Evolutionary conservation across 2,329 filamentous ascomycete genomes (phyloP).

Genomic region (Hymenoscyphus fraxineus): DNA sequence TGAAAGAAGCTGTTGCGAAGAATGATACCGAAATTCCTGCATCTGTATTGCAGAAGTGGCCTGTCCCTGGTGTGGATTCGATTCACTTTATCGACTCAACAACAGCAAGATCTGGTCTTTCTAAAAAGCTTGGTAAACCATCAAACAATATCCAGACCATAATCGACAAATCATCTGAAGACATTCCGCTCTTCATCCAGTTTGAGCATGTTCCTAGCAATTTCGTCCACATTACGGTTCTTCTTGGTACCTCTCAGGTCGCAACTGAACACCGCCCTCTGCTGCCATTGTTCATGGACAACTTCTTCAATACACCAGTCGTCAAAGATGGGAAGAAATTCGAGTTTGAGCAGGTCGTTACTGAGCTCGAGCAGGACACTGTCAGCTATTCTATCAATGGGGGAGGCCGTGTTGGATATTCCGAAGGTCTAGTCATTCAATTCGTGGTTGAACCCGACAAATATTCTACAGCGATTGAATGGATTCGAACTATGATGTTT

Average conservation of each 20-base stretch:
- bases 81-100: slow-evolving; percentile 92
- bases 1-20: slow-evolving; percentile 79
- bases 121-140: slow-evolving; percentile 63
- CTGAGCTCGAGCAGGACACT: slow-evolving; percentile 86
- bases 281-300: slow-evolving; percentile 78
- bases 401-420: slow-evolving; percentile 66
- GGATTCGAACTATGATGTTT: slow-evolving; percentile 83
- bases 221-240: slow-evolving; percentile 81
- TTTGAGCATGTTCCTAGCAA: slow-evolving; percentile 93
- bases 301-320: slow-evolving; percentile 93
- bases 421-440: slow-evolving; percentile 75
- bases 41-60: slow-evolving; percentile 74
- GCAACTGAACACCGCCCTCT: slow-evolving; percentile 82
- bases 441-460: slow-evolving; percentile 87
- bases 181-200: slow-evolving; percentile 84
- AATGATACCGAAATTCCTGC: slow-evolving; percentile 85
- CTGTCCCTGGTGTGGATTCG: slow-evolving; percentile 79
- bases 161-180: slow-evolving; percentile 64
- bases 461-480: slow-evolving; percentile 75
- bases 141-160: slow-evolving; percentile 69
- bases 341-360: slow-evolving; percentile 88
- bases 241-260: slow-evolving; percentile 73
- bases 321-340: slow-evolving; percentile 70
- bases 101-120: slow-evolving; percentile 78
- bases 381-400: slow-evolving; percentile 75